phyloP scores from a whole-genome alignment of 257 asterid species.

The Echites panduratus region DNA sequence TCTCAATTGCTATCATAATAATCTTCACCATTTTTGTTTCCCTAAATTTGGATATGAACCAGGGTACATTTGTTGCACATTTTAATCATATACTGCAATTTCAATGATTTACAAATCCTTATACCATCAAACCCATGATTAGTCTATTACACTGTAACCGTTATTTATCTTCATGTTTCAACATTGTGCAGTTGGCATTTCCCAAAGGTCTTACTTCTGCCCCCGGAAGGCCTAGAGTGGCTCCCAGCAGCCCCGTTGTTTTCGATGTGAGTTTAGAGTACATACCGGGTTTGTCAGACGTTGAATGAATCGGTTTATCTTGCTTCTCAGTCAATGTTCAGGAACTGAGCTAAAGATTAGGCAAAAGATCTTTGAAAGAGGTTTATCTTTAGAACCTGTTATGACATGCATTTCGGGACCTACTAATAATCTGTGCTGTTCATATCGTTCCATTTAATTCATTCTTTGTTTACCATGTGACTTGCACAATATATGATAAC shows the following conservation, averaged over 20 bases:
- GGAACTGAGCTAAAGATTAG: not conserved
- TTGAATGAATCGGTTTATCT: slow-evolving; percentile 22
- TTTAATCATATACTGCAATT: not conserved
- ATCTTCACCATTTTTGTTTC: not conserved
- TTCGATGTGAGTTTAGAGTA: slow-evolving; percentile 89
- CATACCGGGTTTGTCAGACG: slow-evolving; percentile 81
- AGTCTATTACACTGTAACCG: not conserved
- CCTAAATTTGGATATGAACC: not conserved
- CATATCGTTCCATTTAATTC: not conserved
- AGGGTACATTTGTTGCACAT: not conserved
- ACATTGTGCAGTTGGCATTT: slow-evolving; percentile 62
- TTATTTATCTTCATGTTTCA: slow-evolving; percentile 9
- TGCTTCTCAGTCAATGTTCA: not conserved
- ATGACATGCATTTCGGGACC: not conserved
- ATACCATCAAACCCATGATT: not conserved
- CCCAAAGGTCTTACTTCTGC: slow-evolving; percentile 91
- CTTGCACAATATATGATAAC: not conserved
- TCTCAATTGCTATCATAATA: not conserved
- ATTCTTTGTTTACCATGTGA: not conserved
- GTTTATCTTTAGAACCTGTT: not conserved
- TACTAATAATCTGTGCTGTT: too few species aligned
- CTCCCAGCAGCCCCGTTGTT: slow-evolving; percentile 74
- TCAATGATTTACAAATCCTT: not conserved
- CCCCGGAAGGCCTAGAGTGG: slow-evolving; percentile 96
- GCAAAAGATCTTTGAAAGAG: not conserved